Conservation (phyloP, 257 asterid genomes). For the Echium plantagineum region DNA sequence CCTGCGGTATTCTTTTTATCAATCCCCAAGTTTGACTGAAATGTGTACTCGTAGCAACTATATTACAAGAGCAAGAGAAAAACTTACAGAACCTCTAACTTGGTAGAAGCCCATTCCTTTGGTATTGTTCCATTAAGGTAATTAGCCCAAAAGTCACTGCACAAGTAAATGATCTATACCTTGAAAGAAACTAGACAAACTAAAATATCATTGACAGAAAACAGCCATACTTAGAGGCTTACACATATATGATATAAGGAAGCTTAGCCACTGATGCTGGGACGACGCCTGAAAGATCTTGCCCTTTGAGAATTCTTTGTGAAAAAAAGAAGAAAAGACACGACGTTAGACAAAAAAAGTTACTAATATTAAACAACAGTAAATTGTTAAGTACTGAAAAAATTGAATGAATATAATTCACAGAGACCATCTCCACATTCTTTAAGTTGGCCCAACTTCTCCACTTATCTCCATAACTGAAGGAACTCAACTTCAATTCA, state of each 20-base stretch:
- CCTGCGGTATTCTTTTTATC: constrained; percentile 21
- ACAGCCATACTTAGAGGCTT: neutral
- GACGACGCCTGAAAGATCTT: constrained; percentile 53
- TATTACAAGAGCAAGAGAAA: neutral
- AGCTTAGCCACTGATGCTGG: constrained; percentile 51
- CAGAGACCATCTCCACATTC: too few species aligned
- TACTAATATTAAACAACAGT: too few species aligned
- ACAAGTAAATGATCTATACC: neutral
- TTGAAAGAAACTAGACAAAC: neutral
- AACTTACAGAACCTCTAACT: constrained; percentile 35
- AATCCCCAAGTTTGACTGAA: neutral
- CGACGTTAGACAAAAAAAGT: neutral
- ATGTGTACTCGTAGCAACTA: neutral
- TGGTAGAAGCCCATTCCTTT: constrained; percentile 44
- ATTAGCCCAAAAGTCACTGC: constrained; percentile 48
- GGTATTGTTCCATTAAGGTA: constrained; percentile 54
- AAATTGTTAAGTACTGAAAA: too few species aligned
- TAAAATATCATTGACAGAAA: neutral
- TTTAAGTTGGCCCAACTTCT: too few species aligned
- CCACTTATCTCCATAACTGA: too few species aligned
- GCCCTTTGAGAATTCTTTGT: constrained; percentile 36
- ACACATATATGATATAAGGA: constrained; percentile 34
- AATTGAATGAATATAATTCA: too few species aligned
- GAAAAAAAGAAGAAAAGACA: constrained; percentile 3
- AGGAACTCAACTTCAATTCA: too few species aligned